A percentile compares a stretch with the other conserved stretches of the same genome.
Evolutionary conservation across 495 filamentous ascomycete genomes (phyloP).

Genomic region (Penicillium cosmopolitanum): DNA sequence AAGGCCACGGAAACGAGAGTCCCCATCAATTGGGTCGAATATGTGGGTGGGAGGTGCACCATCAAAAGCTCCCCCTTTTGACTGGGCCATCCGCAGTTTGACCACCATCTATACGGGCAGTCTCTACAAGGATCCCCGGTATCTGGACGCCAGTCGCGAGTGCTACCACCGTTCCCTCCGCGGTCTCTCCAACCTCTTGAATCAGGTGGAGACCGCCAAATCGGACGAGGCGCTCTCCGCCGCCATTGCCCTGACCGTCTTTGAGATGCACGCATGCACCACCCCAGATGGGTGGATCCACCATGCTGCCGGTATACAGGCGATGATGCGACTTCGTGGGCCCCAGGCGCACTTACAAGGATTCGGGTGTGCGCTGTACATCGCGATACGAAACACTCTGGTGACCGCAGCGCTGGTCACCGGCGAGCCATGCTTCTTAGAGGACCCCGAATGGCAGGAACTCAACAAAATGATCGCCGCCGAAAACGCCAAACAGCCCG

Average conservation of each 20-base stretch:
- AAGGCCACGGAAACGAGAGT: constrained; percentile 31
- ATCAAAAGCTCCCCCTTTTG: constrained; percentile 21
- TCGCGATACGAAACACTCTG: constrained; percentile 37
- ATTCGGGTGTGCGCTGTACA: constrained; percentile 38
- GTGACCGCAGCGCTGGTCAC: constrained; percentile 33
- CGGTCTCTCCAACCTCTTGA: constrained; percentile 20
- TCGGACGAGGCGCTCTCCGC: constrained; percentile 34
- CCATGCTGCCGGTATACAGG: constrained; percentile 41
- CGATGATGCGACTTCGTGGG: constrained; percentile 39
- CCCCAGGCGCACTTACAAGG: constrained; percentile 33
- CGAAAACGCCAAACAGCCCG: constrained; percentile 35
- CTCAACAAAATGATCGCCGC: constrained; percentile 34
- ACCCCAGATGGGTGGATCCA: constrained; percentile 36
- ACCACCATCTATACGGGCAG: constrained; percentile 32
- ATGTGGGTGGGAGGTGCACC: constrained; percentile 23
- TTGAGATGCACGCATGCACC: constrained; percentile 40
- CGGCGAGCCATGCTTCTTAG: constrained; percentile 37
- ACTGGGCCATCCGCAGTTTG: constrained; percentile 34
- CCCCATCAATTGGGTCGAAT: constrained; percentile 35
- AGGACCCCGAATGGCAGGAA: constrained; percentile 38
- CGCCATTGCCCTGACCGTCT: constrained; percentile 37
- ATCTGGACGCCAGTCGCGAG: constrained; percentile 21
- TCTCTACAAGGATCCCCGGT: constrained; percentile 25
- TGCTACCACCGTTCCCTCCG: constrained; percentile 31
- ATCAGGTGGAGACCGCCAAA: constrained; percentile 24